Conservation (phyloP, 2,329 filamentous ascomycete species). For the Hypoxylon sp. region DNA sequence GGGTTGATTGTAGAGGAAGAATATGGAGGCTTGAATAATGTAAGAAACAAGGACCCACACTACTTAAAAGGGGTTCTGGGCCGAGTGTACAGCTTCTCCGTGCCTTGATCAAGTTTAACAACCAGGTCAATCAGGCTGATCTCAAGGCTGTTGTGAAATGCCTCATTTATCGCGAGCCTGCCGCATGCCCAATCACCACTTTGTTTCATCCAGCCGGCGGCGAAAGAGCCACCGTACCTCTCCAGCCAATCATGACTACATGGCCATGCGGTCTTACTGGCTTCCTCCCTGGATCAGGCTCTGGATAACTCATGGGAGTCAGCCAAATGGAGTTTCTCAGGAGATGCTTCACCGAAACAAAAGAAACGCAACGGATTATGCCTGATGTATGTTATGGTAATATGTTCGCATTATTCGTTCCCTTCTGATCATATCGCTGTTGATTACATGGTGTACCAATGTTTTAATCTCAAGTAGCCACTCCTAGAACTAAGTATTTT, state of each 20-base stretch:
- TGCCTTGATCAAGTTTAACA: neutral
- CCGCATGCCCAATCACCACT: neutral
- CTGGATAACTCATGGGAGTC: too few relatives aligned
- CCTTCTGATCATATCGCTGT: neutral
- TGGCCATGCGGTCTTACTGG: too few relatives aligned
- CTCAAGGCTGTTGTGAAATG: neutral
- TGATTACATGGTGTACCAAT: conserved; percentile 2
- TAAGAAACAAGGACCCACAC: too few relatives aligned
- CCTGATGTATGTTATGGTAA: neutral
- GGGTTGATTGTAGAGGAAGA: neutral
- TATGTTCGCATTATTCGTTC: neutral
- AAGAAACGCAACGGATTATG: too few relatives aligned
- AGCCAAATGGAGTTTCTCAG: too few relatives aligned
- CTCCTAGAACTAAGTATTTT: conserved; percentile 4
- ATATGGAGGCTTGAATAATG: neutral
- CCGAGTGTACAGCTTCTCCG: neutral
- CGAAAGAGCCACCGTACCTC: neutral
- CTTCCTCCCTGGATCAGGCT: too few relatives aligned
- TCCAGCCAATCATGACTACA: neutral
- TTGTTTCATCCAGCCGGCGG: too few relatives aligned
- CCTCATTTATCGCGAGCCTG: neutral
- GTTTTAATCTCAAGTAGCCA: neutral
- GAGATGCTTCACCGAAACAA: neutral
- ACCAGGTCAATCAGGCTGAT: neutral
- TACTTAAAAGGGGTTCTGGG: neutral